Evolutionary conservation across 2,329 filamentous ascomycete species (phyloP).

Genomic region (Botrytis hyacinthi): DNA sequence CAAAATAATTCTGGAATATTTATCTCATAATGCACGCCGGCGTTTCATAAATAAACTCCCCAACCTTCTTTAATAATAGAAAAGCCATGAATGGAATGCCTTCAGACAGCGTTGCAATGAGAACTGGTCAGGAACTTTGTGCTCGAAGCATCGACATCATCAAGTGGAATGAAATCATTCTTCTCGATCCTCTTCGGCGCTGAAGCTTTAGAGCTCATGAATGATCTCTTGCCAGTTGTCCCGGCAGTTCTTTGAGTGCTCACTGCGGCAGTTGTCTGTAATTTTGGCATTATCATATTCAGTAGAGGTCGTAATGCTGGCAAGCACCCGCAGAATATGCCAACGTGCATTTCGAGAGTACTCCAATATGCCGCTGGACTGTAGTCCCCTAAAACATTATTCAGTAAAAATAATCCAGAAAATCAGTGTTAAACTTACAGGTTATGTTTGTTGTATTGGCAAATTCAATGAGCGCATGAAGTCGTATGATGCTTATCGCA

Average conservation of each 20-base stretch:
- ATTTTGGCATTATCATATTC: neutral
- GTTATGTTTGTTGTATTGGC: conserved; percentile 1
- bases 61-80: neutral
- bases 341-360: conserved; percentile 11
- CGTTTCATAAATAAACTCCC: neutral
- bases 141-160: neutral
- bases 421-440: neutral
- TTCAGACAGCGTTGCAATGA: conserved; percentile 3
- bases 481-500: neutral
- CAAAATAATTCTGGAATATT: neutral
- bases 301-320: neutral
- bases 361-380: conserved; percentile 1
- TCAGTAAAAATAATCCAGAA: neutral
- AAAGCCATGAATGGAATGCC: neutral
- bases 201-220: neutral
- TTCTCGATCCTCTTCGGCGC: neutral
- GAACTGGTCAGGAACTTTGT: neutral
- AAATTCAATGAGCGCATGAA: neutral
- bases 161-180: conserved; percentile 1
- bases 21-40: neutral
- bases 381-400: neutral
- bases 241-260: neutral
- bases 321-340: conserved; percentile 5
- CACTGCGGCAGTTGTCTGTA: neutral
- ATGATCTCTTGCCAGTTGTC: neutral